Conservation (phyloP, 805 yeast species). For the Kazachstania kunashirensis region DNA sequence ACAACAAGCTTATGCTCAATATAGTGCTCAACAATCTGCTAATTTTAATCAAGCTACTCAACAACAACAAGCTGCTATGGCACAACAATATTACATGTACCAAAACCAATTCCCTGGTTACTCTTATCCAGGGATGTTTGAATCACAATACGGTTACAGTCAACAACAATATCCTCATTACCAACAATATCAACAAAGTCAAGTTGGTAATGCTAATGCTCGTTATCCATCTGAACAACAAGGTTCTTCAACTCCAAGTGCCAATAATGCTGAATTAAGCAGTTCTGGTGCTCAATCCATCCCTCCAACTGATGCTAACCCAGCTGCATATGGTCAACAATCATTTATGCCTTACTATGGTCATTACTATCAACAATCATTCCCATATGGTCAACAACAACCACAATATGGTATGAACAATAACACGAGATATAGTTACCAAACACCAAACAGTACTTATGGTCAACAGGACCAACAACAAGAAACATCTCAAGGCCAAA, state of each 20-base stretch:
- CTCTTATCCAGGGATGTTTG: slow-evolving; percentile 31
- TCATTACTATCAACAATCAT: slow-evolving; percentile 27
- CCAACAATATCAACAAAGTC: slow-evolving; percentile 23
- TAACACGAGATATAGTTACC: slow-evolving; percentile 24
- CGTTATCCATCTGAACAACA: background rate
- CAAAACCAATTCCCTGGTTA: slow-evolving; percentile 32
- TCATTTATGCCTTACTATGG: slow-evolving; percentile 27
- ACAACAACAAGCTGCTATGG: slow-evolving; percentile 19
- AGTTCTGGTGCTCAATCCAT: slow-evolving; percentile 8
- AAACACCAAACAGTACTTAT: slow-evolving; percentile 20
- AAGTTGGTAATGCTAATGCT: slow-evolving; percentile 10
- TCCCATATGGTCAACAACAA: slow-evolving; percentile 30
- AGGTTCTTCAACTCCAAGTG: slow-evolving; percentile 15
- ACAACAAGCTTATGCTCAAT: slow-evolving; percentile 11
- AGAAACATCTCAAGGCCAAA: slow-evolving; percentile 14
- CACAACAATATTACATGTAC: slow-evolving; percentile 29
- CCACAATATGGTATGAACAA: slow-evolving; percentile 6
- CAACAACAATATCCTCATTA: slow-evolving; percentile 27
- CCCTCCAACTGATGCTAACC: background rate
- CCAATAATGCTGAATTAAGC: slow-evolving; percentile 19
- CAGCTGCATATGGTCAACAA: slow-evolving; percentile 3
- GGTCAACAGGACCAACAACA: slow-evolving; percentile 19
- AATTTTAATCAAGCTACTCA: slow-evolving; percentile 8
- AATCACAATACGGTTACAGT: slow-evolving; percentile 26
- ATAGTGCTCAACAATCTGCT: slow-evolving; percentile 1